Conservation (phyloP, 345 rosid species). For the Corymbia maculata region DNA sequence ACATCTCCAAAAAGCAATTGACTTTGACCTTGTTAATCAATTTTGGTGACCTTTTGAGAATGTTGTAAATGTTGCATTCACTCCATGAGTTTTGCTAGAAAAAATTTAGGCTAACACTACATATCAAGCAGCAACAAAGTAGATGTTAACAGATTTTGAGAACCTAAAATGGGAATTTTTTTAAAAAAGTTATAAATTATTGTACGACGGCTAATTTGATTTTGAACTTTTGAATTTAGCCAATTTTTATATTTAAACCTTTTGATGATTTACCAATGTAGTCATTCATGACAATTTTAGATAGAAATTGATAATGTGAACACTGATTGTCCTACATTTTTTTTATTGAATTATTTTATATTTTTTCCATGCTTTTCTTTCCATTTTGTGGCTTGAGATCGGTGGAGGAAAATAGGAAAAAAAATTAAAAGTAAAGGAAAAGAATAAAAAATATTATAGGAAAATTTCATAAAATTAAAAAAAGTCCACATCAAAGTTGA, state of each 20-base stretch:
- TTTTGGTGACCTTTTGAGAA: background rate
- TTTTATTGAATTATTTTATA: no score
- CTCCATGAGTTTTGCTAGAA: background rate
- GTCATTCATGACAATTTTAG: rapidly evolving
- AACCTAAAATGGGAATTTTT: background rate
- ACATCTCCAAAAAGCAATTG: background rate
- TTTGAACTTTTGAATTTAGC: background rate
- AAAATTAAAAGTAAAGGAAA: background rate
- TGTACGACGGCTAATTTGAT: rapidly evolving
- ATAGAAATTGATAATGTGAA: rapidly evolving
- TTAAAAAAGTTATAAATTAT: background rate
- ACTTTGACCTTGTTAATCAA: background rate
- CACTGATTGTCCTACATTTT: rapidly evolving
- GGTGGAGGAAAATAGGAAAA: background rate
- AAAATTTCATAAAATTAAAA: background rate
- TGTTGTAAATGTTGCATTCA: background rate
- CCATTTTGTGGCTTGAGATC: background rate
- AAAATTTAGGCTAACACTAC: background rate
- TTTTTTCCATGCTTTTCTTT: background rate
- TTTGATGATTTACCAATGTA: background rate
- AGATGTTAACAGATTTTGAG: background rate
- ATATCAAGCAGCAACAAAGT: background rate
- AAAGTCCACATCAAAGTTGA: rapidly evolving
- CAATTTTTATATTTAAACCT: rapidly evolving
- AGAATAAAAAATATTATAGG: no score